Evolutionary conservation across 192 early-diverging fungal species (phyloP).

Genomic region (Ramicandelaber brevisporus): DNA sequence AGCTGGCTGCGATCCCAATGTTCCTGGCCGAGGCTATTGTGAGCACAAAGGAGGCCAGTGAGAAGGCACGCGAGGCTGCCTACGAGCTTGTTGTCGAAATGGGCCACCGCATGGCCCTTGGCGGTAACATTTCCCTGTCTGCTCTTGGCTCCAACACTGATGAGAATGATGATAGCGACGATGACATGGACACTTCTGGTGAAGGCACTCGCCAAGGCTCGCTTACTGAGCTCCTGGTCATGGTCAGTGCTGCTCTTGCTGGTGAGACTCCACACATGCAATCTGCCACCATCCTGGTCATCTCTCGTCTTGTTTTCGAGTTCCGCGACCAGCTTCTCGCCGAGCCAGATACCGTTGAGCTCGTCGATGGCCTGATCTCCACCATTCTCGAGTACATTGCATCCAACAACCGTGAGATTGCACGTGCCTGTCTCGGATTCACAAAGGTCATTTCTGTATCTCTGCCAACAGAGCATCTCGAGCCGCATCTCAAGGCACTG

Average conservation of each 20-base stretch:
- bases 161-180: conserved; percentile 6
- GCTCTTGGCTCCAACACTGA: conserved; percentile 7
- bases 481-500: conserved; percentile 42
- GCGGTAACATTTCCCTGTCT: conserved; percentile 19
- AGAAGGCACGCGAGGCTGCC: conserved; percentile 55
- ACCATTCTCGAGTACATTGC: conserved; percentile 61
- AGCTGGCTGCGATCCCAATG: conserved; percentile 67
- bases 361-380: conserved; percentile 45
- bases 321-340: conserved; percentile 56
- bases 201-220: not conserved
- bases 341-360: conserved; percentile 18
- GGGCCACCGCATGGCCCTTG: conserved; percentile 70
- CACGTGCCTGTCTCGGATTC: conserved; percentile 74
- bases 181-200: conserved; percentile 5
- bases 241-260: conserved; percentile 83
- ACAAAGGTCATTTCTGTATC: conserved; percentile 73
- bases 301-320: conserved; percentile 78
- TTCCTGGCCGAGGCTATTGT: conserved; percentile 79
- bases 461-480: conserved; percentile 41
- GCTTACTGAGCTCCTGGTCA: conserved; percentile 59
- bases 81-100: conserved; percentile 71
- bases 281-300: conserved; percentile 58
- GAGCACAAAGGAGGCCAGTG: conserved; percentile 77
- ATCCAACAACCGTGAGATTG: conserved; percentile 67
- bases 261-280: conserved; percentile 82